phyloP scores from a whole-genome alignment of 31 red algal species.

The Asparagopsis taxiformis region DNA sequence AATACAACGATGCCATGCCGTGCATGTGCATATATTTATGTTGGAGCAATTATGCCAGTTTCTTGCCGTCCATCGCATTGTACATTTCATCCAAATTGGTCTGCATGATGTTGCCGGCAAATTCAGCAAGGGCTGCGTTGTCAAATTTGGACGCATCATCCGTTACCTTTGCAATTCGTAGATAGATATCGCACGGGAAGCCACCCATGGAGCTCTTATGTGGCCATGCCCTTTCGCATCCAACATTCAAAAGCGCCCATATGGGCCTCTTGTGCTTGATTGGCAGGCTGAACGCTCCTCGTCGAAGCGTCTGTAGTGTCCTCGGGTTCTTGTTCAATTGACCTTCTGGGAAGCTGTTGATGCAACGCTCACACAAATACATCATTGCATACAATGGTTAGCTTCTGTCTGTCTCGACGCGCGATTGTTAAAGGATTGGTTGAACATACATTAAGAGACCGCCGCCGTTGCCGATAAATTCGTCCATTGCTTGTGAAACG shows the following conservation, averaged over 20 bases:
- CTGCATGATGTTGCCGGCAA: constrained; percentile 52
- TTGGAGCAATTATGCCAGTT: background rate
- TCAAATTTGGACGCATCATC: constrained; percentile 70
- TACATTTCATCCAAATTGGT: constrained; percentile 50
- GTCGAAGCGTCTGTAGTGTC: constrained; percentile 50
- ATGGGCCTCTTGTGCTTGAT: constrained; percentile 59
- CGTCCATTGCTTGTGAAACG: constrained; percentile 38
- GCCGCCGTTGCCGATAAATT: constrained; percentile 36
- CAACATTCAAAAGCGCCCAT: constrained; percentile 66
- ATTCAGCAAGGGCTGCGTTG: constrained; percentile 32
- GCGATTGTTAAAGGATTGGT: too few relatives aligned
- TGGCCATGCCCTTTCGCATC: constrained; percentile 61
- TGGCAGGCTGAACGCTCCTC: constrained; percentile 50
- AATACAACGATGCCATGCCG: too few relatives aligned
- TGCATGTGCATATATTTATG: too few relatives aligned
- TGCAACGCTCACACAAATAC: too few relatives aligned
- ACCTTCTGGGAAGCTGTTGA: constrained; percentile 46
- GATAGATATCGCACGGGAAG: constrained; percentile 42
- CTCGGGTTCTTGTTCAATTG: constrained; percentile 49
- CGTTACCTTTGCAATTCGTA: constrained; percentile 49
- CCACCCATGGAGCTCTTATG: constrained; percentile 39
- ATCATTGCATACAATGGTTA: too few relatives aligned
- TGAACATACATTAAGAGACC: constrained; percentile 44
- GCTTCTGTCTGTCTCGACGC: too few relatives aligned
- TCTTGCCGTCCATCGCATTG: constrained; percentile 14